Percentiles rank a stretch among this genome's conserved stretches.
Conservation (phyloP, 2,329 filamentous ascomycete genomes). For the Rachicladosporium sp. region DNA sequence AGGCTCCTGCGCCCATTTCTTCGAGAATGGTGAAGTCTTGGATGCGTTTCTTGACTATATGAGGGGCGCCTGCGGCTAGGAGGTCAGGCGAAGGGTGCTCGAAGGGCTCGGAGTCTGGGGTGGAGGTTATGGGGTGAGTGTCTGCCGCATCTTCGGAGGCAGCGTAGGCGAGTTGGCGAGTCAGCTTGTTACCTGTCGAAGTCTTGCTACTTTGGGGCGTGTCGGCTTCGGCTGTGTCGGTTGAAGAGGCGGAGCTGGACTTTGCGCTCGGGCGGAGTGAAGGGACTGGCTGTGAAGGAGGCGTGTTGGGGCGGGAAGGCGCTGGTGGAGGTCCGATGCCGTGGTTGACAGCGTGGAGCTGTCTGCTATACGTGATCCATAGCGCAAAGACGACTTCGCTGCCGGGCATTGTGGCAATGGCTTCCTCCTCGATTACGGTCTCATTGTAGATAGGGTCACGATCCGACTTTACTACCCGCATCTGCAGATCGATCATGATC, state of each 20-base stretch:
- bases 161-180: slow-evolving; percentile 32
- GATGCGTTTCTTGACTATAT: slow-evolving; percentile 62
- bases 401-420: slow-evolving; percentile 37
- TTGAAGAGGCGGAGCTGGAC: slow-evolving; percentile 2
- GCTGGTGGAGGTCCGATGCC: slow-evolving; percentile 52
- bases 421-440: slow-evolving; percentile 52
- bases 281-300: slow-evolving; percentile 54
- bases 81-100: slow-evolving; percentile 26
- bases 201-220: slow-evolving; percentile 24
- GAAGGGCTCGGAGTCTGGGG: slow-evolving; percentile 22
- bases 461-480: slow-evolving; percentile 89
- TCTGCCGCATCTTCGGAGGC: slow-evolving; percentile 9
- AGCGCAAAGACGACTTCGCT: slow-evolving; percentile 84
- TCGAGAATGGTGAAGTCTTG: slow-evolving; percentile 84
- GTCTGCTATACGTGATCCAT: slow-evolving; percentile 93
- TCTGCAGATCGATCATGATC: slow-evolving; percentile 88
- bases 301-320: slow-evolving; percentile 53
- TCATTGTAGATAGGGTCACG: slow-evolving; percentile 48
- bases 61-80: slow-evolving; percentile 17
- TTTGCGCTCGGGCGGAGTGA: too few species aligned
- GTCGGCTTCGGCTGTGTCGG: slow-evolving; percentile 9
- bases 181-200: slow-evolving; percentile 28
- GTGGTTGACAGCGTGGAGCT: slow-evolving; percentile 65
- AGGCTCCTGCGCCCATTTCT: slow-evolving; percentile 96
- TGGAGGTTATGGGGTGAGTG: slow-evolving; percentile 1